Evolutionary conservation across 768 basidiomycete genomes (phyloP).

Genomic region (Podaxis rugospora): DNA sequence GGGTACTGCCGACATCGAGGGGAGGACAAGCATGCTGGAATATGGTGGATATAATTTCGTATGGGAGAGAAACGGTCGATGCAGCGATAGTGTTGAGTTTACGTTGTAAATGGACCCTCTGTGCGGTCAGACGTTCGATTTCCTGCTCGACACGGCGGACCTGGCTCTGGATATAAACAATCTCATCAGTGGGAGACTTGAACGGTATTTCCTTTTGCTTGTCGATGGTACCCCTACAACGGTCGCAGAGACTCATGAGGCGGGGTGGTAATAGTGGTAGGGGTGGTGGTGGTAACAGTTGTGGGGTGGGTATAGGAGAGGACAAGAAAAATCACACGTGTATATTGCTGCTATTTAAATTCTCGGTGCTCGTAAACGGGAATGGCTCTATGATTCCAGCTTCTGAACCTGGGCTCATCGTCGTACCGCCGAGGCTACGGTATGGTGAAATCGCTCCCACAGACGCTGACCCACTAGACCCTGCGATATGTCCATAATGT

Average conservation of each 20-base stretch:
- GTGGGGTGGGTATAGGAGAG: not conserved
- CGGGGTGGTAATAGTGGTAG: not conserved
- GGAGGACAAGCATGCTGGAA: constrained; percentile 6
- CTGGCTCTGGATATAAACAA: not conserved
- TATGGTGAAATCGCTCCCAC: not conserved
- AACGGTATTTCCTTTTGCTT: not conserved
- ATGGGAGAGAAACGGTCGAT: not conserved
- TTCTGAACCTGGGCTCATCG: not conserved
- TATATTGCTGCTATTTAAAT: not conserved
- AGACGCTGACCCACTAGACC: not conserved
- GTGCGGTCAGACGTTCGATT: not conserved
- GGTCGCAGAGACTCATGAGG: constrained; percentile 6
- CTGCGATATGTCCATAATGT: not conserved
- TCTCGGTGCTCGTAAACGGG: not conserved
- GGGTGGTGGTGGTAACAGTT: not conserved
- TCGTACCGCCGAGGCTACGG: not conserved
- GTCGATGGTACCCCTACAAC: not conserved
- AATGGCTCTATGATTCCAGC: constrained; percentile 4
- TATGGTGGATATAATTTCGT: constrained; percentile 7
- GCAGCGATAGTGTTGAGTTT: constrained; percentile 6
- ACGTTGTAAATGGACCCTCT: not conserved
- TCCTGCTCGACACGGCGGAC: constrained; percentile 4
- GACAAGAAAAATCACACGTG: not conserved
- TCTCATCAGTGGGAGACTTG: constrained; percentile 5
- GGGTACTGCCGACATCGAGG: not conserved